Conservation (phyloP, 163 green algal species). For the Volvox carteri region DNA sequence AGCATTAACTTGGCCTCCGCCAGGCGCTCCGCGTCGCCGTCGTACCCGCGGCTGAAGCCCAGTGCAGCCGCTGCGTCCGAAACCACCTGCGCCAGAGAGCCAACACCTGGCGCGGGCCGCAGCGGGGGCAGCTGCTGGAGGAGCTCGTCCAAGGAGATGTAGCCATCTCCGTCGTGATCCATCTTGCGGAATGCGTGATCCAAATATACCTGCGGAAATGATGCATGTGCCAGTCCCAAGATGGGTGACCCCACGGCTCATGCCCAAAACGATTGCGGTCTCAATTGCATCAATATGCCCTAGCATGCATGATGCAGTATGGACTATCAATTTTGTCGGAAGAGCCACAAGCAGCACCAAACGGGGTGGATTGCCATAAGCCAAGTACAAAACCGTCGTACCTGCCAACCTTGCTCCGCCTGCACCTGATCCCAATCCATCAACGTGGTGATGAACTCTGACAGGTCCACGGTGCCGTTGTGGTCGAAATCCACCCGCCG, state of each 20-base stretch:
- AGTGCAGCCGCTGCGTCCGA: conserved; percentile 35
- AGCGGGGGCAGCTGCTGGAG: conserved; percentile 40
- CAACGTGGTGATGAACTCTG: conserved; percentile 88
- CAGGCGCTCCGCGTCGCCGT: conserved; percentile 59
- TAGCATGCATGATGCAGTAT: too few relatives aligned
- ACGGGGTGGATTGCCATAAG: too few relatives aligned
- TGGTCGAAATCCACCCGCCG: conserved; percentile 82
- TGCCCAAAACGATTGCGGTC: neutral
- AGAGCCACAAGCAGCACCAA: too few relatives aligned
- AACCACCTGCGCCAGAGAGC: conserved; percentile 25
- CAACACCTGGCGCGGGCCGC: neutral
- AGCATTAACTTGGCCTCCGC: conserved; percentile 86
- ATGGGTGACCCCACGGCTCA: too few relatives aligned
- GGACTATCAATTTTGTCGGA: too few relatives aligned
- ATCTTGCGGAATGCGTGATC: conserved; percentile 72
- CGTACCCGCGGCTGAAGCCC: conserved; percentile 24
- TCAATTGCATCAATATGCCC: neutral
- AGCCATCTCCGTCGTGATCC: conserved; percentile 77
- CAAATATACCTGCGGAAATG: conserved; percentile 53
- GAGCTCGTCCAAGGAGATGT: conserved; percentile 77
- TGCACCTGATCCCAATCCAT: conserved; percentile 89
- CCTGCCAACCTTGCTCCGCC: conserved; percentile 62
- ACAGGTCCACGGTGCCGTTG: conserved; percentile 82
- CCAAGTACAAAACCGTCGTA: neutral
- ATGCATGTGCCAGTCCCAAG: neutral